Evolutionary conservation across 1,284 basidiomycete species (phyloP), one percentile per base, ranked within the genome.

Genomic region (Peniophora sp.): DNA sequence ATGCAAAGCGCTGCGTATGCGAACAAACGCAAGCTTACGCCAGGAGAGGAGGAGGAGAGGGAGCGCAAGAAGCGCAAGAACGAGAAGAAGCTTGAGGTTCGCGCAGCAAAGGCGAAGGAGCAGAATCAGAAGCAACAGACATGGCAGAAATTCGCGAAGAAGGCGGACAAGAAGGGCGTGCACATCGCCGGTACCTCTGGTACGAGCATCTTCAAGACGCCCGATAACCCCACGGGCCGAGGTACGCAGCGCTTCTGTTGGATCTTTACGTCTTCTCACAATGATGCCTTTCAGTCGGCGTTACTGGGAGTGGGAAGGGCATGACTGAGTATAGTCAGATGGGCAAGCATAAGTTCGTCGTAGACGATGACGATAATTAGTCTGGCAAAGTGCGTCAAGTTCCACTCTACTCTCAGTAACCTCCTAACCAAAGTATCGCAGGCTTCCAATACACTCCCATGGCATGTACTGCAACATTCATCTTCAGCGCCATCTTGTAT

Each of bases 81-180:
- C 63, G 95, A 97, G 72, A 97, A 96, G 75, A 97, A 97, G 71
- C 65, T 92, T 53, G 92, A 94, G 71, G 79, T 73, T 6, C 85
- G 84, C 62, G 89, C 92, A 43, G 81, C 83, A 17, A 96, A 96
- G 69, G 85, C 92, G 9, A 90, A 92, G 65, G 93, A 96, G 63
- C 92, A 95, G 68, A 79, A 77, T 48, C 78, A 79, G 53, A 96
- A 96, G 71, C 92, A 97, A 73, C 82, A 81, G 56, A 86, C 85
- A 19, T 99, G 96, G 96, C 92, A 97, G 70, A 94, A 92, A 72
- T 99, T 99, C 74, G 90, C 95, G 11, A 96, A 95, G 72, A 97
- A 97, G 73, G 85, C 89, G 32, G 86, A 91, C 65, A 95, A 92
- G 79, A 98, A 98, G 72, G 94, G 94, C 8, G 85, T 94, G 35